phyloP scores from a whole-genome alignment of 306 rosid species.

The Mimosa bimucronata region DNA sequence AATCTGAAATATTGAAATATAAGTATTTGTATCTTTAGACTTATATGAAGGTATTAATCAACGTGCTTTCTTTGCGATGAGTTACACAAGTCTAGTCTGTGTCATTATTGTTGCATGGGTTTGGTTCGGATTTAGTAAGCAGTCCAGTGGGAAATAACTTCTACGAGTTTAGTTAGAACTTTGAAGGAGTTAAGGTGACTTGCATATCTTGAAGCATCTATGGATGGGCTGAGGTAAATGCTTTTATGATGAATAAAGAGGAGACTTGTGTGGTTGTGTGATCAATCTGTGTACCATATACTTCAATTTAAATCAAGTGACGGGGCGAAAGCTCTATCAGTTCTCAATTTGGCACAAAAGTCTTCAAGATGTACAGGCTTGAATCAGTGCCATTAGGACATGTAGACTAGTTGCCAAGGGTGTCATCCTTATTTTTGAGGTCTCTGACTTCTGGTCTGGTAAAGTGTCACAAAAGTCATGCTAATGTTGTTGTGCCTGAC shows the following conservation, averaged over 20 bases:
- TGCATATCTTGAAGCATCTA: background rate
- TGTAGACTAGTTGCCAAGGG: constrained; percentile 20
- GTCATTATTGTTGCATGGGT: background rate
- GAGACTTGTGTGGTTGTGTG: background rate
- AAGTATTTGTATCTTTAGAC: too few relatives aligned
- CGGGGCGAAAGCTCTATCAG: constrained; percentile 17
- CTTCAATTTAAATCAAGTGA: background rate
- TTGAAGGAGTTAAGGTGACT: background rate
- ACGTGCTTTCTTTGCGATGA: too few relatives aligned
- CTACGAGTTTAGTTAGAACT: background rate
- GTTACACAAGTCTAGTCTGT: too few relatives aligned
- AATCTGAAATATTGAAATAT: background rate
- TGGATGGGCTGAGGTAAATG: background rate
- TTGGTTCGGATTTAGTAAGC: background rate
- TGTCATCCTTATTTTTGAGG: constrained; percentile 10
- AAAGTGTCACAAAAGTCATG: background rate
- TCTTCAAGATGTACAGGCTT: background rate
- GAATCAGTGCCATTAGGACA: constrained; percentile 7
- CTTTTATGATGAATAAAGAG: background rate
- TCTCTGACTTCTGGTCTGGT: constrained; percentile 14
- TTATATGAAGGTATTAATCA: too few relatives aligned
- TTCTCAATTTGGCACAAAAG: background rate
- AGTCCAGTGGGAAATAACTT: background rate
- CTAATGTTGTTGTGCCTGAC: too few relatives aligned
- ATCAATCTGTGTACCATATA: background rate